These are phyloP conservation scores for Truncatella angustata DNA, from an alignment of 2,329 filamentous ascomycete genomes.

Conservation along the genomic window DNA sequence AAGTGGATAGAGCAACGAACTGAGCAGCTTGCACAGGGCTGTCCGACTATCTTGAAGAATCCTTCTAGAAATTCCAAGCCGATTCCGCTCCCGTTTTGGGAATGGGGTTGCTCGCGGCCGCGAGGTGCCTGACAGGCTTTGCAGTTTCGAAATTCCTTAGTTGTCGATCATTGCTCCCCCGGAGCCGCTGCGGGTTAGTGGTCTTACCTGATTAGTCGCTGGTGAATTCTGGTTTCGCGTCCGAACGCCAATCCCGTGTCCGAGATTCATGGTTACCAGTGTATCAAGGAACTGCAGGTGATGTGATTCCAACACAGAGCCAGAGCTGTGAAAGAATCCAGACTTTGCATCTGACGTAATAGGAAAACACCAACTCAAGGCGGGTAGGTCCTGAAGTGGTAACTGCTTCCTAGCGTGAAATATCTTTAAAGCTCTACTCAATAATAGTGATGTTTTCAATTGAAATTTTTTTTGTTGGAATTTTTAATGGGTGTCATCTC, in stretches of 20 bases:
- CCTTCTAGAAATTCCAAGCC: constrained; percentile 2
- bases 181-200: not conserved
- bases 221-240: not conserved
- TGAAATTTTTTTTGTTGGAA: too few relatives aligned
- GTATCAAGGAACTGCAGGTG: too few relatives aligned
- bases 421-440: too few relatives aligned
- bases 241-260: constrained; percentile 2
- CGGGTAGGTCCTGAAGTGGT: too few relatives aligned
- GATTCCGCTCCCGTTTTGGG: constrained; percentile 1
- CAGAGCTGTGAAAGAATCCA: too few relatives aligned
- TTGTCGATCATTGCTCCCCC: not conserved
- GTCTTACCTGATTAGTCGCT: not conserved
- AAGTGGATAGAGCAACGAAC: not conserved
- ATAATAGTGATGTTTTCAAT: too few relatives aligned
- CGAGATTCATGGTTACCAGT: not conserved
- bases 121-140: constrained; percentile 2
- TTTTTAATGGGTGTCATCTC: too few relatives aligned
- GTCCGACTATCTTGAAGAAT: not conserved
- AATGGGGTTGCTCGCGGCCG: not conserved
- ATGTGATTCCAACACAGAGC: too few relatives aligned
- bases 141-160: not conserved
- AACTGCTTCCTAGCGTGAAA: too few relatives aligned
- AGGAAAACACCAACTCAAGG: too few relatives aligned
- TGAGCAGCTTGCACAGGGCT: not conserved
- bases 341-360: too few relatives aligned